Base-by-base conservation (phyloP, 2,329 filamentous ascomycete genomes). In the Paecilomyces variotii region DNA sequence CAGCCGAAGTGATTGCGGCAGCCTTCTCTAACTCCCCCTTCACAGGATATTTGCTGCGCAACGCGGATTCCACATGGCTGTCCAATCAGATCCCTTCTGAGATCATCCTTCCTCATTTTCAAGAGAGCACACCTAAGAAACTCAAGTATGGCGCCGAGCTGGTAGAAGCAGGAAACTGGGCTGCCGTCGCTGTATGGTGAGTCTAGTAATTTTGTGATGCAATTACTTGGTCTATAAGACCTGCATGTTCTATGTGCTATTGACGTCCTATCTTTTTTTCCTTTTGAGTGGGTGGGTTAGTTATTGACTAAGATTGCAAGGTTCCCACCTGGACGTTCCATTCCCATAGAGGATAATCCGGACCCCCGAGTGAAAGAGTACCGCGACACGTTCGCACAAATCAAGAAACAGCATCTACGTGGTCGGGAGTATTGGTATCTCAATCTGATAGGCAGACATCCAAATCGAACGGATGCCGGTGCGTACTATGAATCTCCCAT, bases 341-440 rank as follows among this genome's bases (percentile, higher is more conserved):
- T 61, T 11, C 55, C 59, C 30, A 14, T 55, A 9, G 55, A 50
- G 24, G 30, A 55, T 1, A 34, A 57, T n/a, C 54, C 56, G 26
- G 52, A 59, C 25, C 35, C 53, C 14, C 53, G 30, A n/a, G 4
- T 61, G 10, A 32, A 55, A 7, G 54, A 56, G 14, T 59, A 45
- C 19, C 56, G 59, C 54, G 39, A 54, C 12, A 54, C 53, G 26
- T 32, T 24, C 24, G 39, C 51, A 7, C 56, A 53, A 50, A 52
- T 56, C 27, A 61, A 61, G 45, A 59, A 61, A 19, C 27, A 56
- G 25, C 59, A 55, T 19, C 24, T 61, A n/a, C 35, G 52, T 3
- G 57, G 32, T 28, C 56, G 55, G 14, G 53, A 61, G 25, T 61
- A 61, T 35, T 61, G 55, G 54, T 61, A 61, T 27, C 14, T 61